phyloP scores from a whole-genome alignment of 768 basidiomycete species.

The Hysterangium stoloniferum region DNA sequence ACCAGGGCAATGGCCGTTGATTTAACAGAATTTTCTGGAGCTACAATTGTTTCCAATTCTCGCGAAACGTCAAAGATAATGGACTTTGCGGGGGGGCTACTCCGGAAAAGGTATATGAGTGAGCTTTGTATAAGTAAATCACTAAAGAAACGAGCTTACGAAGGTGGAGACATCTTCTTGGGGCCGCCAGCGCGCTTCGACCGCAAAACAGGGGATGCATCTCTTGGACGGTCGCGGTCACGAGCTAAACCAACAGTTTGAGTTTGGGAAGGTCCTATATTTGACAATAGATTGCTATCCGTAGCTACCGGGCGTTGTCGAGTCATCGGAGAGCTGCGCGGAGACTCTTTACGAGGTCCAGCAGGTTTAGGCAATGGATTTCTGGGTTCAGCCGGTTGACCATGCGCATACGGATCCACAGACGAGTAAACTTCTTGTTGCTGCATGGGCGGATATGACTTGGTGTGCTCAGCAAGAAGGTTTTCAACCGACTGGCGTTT shows the following conservation, averaged over 20 bases:
- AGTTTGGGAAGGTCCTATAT: background rate
- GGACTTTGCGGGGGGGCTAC: slow-evolving; percentile 54
- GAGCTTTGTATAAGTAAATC: background rate
- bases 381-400: slow-evolving; percentile 9
- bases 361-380: slow-evolving; percentile 18
- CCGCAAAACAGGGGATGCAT: slow-evolving; percentile 4
- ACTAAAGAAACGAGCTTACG: background rate
- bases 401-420: slow-evolving; percentile 30
- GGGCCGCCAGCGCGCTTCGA: background rate
- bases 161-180: slow-evolving; percentile 6
- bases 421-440: slow-evolving; percentile 30
- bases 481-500: slow-evolving; percentile 83
- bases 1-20: slow-evolving; percentile 88
- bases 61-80: slow-evolving; percentile 73
- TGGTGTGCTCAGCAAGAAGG: slow-evolving; percentile 63
- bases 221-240: slow-evolving; percentile 4
- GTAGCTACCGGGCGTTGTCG: slow-evolving; percentile 13
- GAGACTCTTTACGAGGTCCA: slow-evolving; percentile 3
- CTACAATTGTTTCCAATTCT: slow-evolving; percentile 65
- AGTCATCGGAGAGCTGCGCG: slow-evolving; percentile 6
- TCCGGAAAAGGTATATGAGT: background rate
- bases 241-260: background rate
- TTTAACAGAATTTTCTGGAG: slow-evolving; percentile 68
- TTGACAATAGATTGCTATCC: slow-evolving; percentile 7
- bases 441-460: slow-evolving; percentile 31